Conservation (phyloP, 768 basidiomycete genomes). For the Termitomyces sp. region DNA sequence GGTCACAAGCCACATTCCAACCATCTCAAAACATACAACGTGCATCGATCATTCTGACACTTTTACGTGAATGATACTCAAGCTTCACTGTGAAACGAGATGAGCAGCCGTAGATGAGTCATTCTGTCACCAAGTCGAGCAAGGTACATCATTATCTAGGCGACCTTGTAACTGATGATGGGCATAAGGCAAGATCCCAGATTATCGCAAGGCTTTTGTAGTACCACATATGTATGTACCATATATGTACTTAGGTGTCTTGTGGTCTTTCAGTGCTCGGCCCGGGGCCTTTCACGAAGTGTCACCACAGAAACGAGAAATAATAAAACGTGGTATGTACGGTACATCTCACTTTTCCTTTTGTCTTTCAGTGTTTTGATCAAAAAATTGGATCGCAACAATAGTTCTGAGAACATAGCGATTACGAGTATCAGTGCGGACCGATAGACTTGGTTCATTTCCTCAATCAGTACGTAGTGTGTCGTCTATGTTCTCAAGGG, state of each 20-base stretch:
- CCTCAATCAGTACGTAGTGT: neutral
- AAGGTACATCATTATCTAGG: neutral
- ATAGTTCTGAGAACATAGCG: neutral
- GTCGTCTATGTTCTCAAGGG: neutral
- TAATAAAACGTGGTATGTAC: neutral
- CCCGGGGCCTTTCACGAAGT: neutral
- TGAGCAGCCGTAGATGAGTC: no score
- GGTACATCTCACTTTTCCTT: neutral
- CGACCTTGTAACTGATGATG: neutral
- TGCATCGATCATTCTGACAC: neutral
- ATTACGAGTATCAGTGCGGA: neutral
- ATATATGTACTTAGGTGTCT: neutral
- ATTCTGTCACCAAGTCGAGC: neutral
- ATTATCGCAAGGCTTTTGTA: neutral
- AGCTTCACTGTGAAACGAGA: neutral
- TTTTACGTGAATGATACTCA: neutral
- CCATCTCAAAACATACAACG: neutral
- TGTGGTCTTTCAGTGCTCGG: no score
- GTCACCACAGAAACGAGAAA: neutral
- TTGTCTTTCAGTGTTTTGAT: neutral
- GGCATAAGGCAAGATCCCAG: neutral
- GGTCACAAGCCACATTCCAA: neutral
- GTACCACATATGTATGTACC: neutral
- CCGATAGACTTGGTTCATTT: neutral
- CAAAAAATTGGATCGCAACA: neutral